A percentile compares a stretch with the other conserved stretches of the same genome.
Conservation (phyloP, 164 flowering plant species). For the Aristolochia californica region DNA sequence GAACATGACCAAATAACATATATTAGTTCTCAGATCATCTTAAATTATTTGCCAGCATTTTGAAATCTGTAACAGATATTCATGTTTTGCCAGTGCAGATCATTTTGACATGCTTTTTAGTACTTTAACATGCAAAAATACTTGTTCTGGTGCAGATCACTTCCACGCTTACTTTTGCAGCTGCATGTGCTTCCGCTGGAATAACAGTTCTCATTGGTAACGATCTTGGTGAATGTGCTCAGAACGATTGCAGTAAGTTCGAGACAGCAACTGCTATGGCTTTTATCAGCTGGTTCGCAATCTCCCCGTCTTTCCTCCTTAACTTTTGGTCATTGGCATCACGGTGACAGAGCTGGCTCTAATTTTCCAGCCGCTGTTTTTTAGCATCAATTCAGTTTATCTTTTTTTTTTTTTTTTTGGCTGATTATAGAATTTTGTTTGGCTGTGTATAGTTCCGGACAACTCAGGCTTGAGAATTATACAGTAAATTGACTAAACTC, state of each 20-base stretch:
- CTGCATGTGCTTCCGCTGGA: conserved; percentile 20
- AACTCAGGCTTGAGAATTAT: neutral
- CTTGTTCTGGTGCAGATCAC: conserved; percentile 8
- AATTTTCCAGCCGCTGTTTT: neutral
- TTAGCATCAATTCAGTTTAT: neutral
- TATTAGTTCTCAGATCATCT: no score
- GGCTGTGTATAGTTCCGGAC: neutral
- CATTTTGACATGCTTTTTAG: no score
- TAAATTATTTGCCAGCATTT: no score
- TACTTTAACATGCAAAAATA: no score
- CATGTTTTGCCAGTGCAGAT: no score
- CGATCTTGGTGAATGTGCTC: conserved; percentile 45
- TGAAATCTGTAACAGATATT: no score
- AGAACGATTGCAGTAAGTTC: conserved; percentile 54
- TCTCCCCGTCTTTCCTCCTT: conserved; percentile 59
- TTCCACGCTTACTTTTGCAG: conserved; percentile 17
- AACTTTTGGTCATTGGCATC: conserved; percentile 83
- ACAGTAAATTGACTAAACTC: no score
- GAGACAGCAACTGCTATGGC: conserved; percentile 85
- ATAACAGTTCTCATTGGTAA: conserved; percentile 72
- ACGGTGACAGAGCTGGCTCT: conserved; percentile 10
- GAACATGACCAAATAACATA: no score
- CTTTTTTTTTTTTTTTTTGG: neutral
- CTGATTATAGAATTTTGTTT: neutral
- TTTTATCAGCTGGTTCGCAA: conserved; percentile 71